Base-by-base conservation (phyloP, 1,284 basidiomycete species). In the Rhodotorula sp. region DNA sequence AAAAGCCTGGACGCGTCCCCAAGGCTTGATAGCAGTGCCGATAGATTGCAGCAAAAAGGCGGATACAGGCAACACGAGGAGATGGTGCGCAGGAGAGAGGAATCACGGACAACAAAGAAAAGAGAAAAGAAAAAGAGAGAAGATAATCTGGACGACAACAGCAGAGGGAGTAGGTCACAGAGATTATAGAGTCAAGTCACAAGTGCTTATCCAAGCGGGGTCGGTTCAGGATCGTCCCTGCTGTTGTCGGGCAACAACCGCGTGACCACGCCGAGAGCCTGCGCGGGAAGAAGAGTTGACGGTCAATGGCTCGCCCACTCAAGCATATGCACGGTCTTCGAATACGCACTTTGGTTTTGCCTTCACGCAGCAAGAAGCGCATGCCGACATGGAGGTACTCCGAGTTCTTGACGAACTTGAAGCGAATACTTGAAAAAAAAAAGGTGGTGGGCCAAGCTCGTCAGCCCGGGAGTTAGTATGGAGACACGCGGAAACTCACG, bases 361-460 rank as follows among this genome's bases (percentile, higher is more conserved):
- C 93, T 82, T 97, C 94, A 62, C 94, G 86, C 80, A 96, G 92
- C 23, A 97, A 82, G 46, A 97, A 85, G 81, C 94, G 91, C 88
- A 93, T 92, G 14, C 94, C 94, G 77, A 89, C 89, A 81, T 93
- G 94, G 77, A 97, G 85, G 80, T 88, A 95, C 83, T 97, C 94
- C 1, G 92, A 73, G 93, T 90, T 52, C 47, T 76, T 78, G 46
- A 80, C 71, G 78, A 94, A 93, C 81, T 95, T 92, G 78, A 97
- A 97, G 43, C 88, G 87, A 20, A 97, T 92, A 4, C 58, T 59
- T n/a, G n/a, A n/a, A n/a, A n/a, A n/a, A n/a, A n/a, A n/a, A n/a
- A n/a, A n/a, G n/a, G n/a, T 2, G 39, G 10, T 12, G 39, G 34
- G 46, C 18, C 21, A 59, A 29, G 16, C n/a, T 15, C 39, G 43